phyloP scores from a whole-genome alignment of 805 yeast genomes.

The Pichia heedii region DNA sequence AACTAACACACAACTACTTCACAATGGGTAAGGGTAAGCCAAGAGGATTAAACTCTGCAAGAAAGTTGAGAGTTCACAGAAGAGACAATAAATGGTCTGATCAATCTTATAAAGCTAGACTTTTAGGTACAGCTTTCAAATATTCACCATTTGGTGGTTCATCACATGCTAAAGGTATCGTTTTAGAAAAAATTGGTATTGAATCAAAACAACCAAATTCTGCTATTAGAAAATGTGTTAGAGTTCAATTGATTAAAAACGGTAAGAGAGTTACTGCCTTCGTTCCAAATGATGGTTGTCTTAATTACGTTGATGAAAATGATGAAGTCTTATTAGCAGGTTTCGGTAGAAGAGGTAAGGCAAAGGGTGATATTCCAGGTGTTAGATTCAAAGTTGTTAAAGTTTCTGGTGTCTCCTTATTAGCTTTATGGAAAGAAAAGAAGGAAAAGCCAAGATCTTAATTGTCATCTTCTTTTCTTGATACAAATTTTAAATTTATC shows the following conservation, averaged over 20 bases:
- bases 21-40: slow-evolving; percentile 99
- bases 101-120: slow-evolving; percentile 95
- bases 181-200: slow-evolving; percentile 98
- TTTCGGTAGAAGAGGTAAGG: slow-evolving; percentile 99
- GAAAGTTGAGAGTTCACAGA: slow-evolving; percentile 99
- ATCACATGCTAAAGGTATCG: slow-evolving; percentile 99
- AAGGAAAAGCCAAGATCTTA: slow-evolving; percentile 99
- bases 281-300: slow-evolving; percentile 99
- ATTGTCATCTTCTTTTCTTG: no score
- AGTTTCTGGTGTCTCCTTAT: slow-evolving; percentile 99
- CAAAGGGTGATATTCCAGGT: slow-evolving; percentile 99
- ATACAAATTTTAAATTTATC: no score
- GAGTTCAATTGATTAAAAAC: slow-evolving; percentile 99
- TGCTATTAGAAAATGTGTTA: slow-evolving; percentile 99
- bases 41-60: slow-evolving; percentile 99
- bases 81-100: slow-evolving; percentile 99
- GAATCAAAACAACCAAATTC: slow-evolving; percentile 99
- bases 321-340: slow-evolving; percentile 99
- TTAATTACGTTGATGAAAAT: slow-evolving; percentile 99
- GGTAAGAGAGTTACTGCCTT: slow-evolving; percentile 99
- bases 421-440: slow-evolving; percentile 99
- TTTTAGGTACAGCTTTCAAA: slow-evolving; percentile 99
- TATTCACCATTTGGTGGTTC: slow-evolving; percentile 99
- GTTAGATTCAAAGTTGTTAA: slow-evolving; percentile 99
- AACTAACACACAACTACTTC: slow-evolving; percentile 14